Percentiles rank a stretch among this genome's conserved stretches.
These are phyloP conservation scores for Candida coleopterorum DNA, from an alignment of 805 yeast genomes.

Conservation along the genomic window DNA sequence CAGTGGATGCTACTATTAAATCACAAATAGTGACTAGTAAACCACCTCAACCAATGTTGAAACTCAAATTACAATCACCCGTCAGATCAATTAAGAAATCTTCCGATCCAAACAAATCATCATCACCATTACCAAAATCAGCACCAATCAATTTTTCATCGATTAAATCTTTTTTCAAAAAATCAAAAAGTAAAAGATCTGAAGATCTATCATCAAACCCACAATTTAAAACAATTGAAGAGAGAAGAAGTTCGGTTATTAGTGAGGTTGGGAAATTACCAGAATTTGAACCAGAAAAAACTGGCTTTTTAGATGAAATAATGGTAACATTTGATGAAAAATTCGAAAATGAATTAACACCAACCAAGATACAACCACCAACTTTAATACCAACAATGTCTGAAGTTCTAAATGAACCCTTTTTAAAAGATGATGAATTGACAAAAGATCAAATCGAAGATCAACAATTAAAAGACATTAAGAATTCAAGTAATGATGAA, in stretches of 20 bases:
- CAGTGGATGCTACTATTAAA: not conserved
- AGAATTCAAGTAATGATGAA: constrained; percentile 15
- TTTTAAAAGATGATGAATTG: constrained; percentile 39
- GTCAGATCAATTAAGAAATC: not conserved
- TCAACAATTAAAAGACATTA: constrained; percentile 28
- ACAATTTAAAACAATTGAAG: not conserved
- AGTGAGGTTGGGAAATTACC: constrained; percentile 16
- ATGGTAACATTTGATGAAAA: constrained; percentile 22
- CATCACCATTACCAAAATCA: constrained; percentile 3
- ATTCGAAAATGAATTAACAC: constrained; percentile 10
- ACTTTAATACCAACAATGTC: too few relatives aligned
- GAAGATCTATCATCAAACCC: not conserved
- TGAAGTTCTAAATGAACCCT: constrained; percentile 15
- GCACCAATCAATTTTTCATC: constrained; percentile 4
- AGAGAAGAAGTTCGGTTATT: constrained; percentile 4
- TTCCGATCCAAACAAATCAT: too few relatives aligned
- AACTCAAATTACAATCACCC: too few relatives aligned
- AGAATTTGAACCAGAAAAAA: constrained; percentile 21
- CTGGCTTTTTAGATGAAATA: constrained; percentile 24
- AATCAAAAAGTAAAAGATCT: not conserved
- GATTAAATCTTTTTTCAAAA: constrained; percentile 15
- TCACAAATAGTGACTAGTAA: not conserved
- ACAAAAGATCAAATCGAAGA: constrained; percentile 37
- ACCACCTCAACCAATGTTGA: too few relatives aligned
- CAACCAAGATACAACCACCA: constrained; percentile 2